Percentiles rank a stretch among this genome's conserved stretches.
Evolutionary conservation across 148 eudicot species (phyloP).

Genomic region (Chenopodium quinoa): DNA sequence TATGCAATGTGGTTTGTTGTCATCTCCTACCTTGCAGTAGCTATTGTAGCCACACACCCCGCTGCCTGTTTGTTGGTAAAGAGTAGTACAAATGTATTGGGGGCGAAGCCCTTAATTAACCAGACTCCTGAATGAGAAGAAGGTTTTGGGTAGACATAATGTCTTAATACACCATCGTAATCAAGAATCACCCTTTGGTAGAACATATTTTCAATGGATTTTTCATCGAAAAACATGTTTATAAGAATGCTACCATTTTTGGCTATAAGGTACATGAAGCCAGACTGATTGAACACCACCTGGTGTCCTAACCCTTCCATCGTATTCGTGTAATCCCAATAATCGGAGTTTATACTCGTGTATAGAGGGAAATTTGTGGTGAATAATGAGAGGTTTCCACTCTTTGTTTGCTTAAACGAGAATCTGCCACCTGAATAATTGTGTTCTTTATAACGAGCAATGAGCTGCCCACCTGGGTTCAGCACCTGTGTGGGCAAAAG

Average conservation of each 20-base stretch:
- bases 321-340: not conserved
- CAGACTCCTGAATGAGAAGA: conserved; percentile 6
- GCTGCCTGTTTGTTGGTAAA: conserved; percentile 15
- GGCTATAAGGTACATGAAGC: conserved; percentile 15
- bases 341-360: not conserved
- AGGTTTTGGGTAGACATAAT: conserved; percentile 23
- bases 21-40: conserved; percentile 20
- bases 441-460: conserved; percentile 20
- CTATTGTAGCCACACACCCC: conserved; percentile 36
- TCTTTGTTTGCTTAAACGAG: conserved; percentile 1
- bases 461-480: conserved; percentile 13
- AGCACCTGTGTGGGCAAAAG: conserved; percentile 30
- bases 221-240: not conserved
- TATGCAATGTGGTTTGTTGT: conserved; percentile 26
- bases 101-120: conserved; percentile 20
- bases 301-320: conserved; percentile 9
- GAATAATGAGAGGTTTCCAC: conserved; percentile 26
- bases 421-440: conserved; percentile 34
- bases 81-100: conserved; percentile 20
- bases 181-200: conserved; percentile 36
- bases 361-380: conserved; percentile 26
- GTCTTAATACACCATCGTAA: conserved; percentile 36
- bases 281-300: conserved; percentile 29
- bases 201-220: not conserved
- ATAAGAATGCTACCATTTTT: conserved; percentile 11